Evolutionary conservation across 192 early-diverging fungal species (phyloP).

Genomic region (Haplosporangium gracile): DNA sequence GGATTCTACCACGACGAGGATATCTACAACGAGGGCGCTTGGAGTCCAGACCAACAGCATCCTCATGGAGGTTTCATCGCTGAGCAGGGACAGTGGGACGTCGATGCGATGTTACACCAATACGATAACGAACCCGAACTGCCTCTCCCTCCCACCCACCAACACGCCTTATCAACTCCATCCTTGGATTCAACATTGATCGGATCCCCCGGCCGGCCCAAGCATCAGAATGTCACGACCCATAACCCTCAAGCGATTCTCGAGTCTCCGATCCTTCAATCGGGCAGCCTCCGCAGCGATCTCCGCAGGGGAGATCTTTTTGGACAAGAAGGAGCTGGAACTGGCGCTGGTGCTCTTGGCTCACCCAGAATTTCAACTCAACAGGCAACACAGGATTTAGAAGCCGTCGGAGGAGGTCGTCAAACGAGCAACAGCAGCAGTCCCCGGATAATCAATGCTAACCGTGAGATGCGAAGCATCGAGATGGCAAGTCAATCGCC

Average conservation of each 20-base stretch:
- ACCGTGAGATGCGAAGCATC: conserved; percentile 18
- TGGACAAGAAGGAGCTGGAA: conserved; percentile 7
- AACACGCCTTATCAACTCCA: background rate
- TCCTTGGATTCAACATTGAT: conserved; percentile 15
- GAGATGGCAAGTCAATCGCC: conserved; percentile 9
- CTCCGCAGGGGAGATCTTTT: conserved; percentile 27
- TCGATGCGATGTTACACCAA: conserved; percentile 1
- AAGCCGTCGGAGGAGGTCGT: background rate
- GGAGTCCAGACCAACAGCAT: background rate
- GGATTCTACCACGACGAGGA: conserved; percentile 33
- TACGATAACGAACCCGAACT: background rate
- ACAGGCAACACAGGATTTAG: background rate
- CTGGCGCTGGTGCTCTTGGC: too few relatives aligned
- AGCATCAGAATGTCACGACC: background rate
- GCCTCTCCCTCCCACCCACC: background rate
- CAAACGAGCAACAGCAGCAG: background rate
- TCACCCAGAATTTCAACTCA: background rate
- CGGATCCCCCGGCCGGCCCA: background rate
- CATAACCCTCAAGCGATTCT: conserved; percentile 19
- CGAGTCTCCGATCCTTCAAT: conserved; percentile 29
- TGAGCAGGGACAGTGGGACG: conserved; percentile 14
- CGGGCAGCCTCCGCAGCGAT: conserved; percentile 5
- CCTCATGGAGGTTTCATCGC: conserved; percentile 1
- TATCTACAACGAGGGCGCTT: background rate
- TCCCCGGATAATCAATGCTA: background rate